Evolutionary conservation across 805 yeast genomes (phyloP).

Genomic region (Tetrapisispora namnaoensis): DNA sequence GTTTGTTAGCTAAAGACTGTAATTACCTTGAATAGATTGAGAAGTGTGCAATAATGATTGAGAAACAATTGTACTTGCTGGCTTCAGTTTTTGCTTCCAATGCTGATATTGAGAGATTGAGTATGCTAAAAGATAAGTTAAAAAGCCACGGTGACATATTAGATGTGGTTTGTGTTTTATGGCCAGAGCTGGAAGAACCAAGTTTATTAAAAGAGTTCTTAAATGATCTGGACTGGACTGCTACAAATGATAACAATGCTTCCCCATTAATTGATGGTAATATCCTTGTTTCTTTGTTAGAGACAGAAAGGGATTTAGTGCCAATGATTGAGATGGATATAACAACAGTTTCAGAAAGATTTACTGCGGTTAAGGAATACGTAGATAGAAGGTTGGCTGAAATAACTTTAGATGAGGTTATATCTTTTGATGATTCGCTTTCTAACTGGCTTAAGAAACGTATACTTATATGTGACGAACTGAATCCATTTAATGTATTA

Average conservation of each 20-base stretch:
- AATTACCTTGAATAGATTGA: neutral
- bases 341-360: constrained; percentile 9
- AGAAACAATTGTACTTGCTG: constrained; percentile 18
- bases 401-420: constrained; percentile 1
- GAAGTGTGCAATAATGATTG: constrained; percentile 5
- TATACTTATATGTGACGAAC: constrained; percentile 16
- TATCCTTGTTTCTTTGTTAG: constrained; percentile 21
- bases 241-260: neutral
- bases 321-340: constrained; percentile 19
- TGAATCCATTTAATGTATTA: constrained; percentile 10
- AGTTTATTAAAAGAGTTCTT: constrained; percentile 10
- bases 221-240: constrained; percentile 4
- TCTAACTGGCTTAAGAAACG: constrained; percentile 20
- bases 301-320: constrained; percentile 12
- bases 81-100: constrained; percentile 19
- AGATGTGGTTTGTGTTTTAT: constrained; percentile 19
- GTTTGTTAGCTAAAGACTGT: neutral
- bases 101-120: constrained; percentile 11
- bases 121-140: constrained; percentile 4
- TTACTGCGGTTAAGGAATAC: constrained; percentile 6
- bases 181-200: constrained; percentile 28
- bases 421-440: neutral
- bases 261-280: constrained; percentile 8
- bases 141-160: constrained; percentile 11
- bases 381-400: constrained; percentile 8